Percentiles rank a stretch among this genome's conserved stretches.
These are phyloP conservation scores for Obba rivulosa DNA, from an alignment of 768 basidiomycete species.

Conservation along the genomic window DNA sequence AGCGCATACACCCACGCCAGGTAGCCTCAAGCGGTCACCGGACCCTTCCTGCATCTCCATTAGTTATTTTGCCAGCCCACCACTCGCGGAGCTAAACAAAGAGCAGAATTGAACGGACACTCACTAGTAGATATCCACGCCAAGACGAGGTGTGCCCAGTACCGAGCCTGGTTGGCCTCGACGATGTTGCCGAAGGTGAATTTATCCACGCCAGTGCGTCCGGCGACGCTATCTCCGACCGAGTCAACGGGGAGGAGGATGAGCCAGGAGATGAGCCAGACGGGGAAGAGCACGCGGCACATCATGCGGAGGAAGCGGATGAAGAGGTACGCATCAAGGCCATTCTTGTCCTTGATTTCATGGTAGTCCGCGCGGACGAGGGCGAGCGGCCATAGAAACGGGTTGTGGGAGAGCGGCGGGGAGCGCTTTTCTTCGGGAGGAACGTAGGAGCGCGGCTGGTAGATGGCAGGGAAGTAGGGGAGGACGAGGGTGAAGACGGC, in stretches of 20 bases:
- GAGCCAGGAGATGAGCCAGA: constrained; percentile 88
- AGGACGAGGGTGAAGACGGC: constrained; percentile 76
- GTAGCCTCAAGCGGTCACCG: no score
- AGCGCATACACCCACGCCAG: no score
- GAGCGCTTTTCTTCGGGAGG: constrained; percentile 51
- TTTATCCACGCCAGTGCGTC: constrained; percentile 52
- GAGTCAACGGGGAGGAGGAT: constrained; percentile 75
- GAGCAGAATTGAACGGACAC: constrained; percentile 16
- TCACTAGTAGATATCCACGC: constrained; percentile 75
- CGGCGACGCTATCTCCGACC: constrained; percentile 41
- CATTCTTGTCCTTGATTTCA: constrained; percentile 63
- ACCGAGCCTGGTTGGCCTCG: constrained; percentile 44
- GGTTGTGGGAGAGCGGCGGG: constrained; percentile 39
- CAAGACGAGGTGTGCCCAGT: constrained; percentile 73
- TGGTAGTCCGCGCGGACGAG: constrained; percentile 59
- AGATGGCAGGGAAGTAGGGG: constrained; percentile 82
- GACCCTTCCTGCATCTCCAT: no score
- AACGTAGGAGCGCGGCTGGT: constrained; percentile 77
- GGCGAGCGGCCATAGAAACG: constrained; percentile 63
- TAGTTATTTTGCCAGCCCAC: no score
- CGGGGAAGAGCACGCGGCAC: constrained; percentile 75
- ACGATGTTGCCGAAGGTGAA: constrained; percentile 83
- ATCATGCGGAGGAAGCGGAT: constrained; percentile 87
- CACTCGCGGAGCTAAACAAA: neutral
- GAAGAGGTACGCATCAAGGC: constrained; percentile 90